These are phyloP conservation scores for Suhomyces sp. DNA, from an alignment of 805 yeast species.

Conservation along the genomic window DNA sequence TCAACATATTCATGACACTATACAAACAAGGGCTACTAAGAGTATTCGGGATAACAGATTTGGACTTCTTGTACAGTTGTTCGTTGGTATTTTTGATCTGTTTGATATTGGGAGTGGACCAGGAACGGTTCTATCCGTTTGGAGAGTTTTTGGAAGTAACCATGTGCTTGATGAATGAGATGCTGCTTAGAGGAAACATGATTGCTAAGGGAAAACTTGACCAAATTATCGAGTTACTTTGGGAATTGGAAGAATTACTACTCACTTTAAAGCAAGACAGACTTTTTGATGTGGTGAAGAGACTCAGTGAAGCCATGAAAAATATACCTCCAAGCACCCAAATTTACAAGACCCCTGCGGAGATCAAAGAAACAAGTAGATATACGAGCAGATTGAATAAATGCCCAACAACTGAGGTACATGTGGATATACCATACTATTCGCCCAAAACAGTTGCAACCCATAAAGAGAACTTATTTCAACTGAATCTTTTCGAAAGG, in stretches of 20 bases:
- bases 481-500: too few species aligned
- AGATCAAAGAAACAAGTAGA: too few species aligned
- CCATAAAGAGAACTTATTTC: too few species aligned
- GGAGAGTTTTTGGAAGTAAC: slow-evolving; percentile 18
- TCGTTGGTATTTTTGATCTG: slow-evolving; percentile 23
- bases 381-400: too few species aligned
- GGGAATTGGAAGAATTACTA: slow-evolving; percentile 1
- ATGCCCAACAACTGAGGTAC: too few species aligned
- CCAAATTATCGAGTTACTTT: slow-evolving; percentile 11
- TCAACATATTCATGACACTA: slow-evolving; percentile 23
- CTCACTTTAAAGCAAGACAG: too few species aligned
- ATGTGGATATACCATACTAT: too few species aligned
- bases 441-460: too few species aligned
- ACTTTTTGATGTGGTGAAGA: too few species aligned
- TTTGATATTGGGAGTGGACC: slow-evolving; percentile 15
- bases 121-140: slow-evolving; percentile 10
- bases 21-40: slow-evolving; percentile 19
- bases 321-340: too few species aligned
- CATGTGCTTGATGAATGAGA: slow-evolving; percentile 19
- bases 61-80: slow-evolving; percentile 24
- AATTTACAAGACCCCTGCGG: too few species aligned
- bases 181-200: slow-evolving; percentile 20
- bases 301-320: too few species aligned
- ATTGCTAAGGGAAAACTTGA: slow-evolving; percentile 21
- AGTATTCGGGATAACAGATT: slow-evolving; percentile 27